Base-by-base conservation (phyloP, 164 flowering plant species). In the Cinnamomum chago region DNA sequence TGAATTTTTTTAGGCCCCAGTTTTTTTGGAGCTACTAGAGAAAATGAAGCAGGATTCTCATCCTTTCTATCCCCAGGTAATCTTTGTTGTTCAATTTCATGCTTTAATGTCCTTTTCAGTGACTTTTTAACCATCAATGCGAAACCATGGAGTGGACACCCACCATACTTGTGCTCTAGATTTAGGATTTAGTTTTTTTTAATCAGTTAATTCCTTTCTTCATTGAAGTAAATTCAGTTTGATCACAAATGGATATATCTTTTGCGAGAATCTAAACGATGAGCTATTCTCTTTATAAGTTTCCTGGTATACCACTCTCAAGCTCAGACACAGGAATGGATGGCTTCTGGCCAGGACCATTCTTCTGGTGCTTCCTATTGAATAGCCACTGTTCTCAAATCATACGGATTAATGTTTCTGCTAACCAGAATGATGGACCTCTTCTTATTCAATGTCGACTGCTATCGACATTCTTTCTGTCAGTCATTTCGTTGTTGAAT, bases 41-140 rank as follows among this genome's bases (percentile, higher is more conserved):
- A 92, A 85, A 75, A 85, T 94, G 95, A 88, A 87, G 81, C 77
- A 20, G 1, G 67, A 68, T 30, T 68, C 58, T 65, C 81, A 78
- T 81, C 85, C 85, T 69, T 81, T 84, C 70, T 89, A 86, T 70
- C 97, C 98, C 7, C 98, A 94, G 96, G 98, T 91, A 30, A 66
- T 18, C 50, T 24, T 25, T 66, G 60, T 55, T 35, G 1, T 10
- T 14, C 60, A 55, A 55, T 15, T 15, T 55, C 20, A 55, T 3
- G 60, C 60, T 4, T 55, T 17, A 17, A 18, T 55, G 60, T 55
- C 60, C 60, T 55, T 55, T 55, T 18, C 18, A 55, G 60, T 55
- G 20, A 18, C 60, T 25, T 27, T 66, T 27, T 30, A 66, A 30
- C 28, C 30, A 66, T 28, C 20, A 5, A 66, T 66, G 3, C 14